phyloP scores from a whole-genome alignment of 2,329 filamentous ascomycete genomes.

The Bimuria novae-zelandiae region DNA sequence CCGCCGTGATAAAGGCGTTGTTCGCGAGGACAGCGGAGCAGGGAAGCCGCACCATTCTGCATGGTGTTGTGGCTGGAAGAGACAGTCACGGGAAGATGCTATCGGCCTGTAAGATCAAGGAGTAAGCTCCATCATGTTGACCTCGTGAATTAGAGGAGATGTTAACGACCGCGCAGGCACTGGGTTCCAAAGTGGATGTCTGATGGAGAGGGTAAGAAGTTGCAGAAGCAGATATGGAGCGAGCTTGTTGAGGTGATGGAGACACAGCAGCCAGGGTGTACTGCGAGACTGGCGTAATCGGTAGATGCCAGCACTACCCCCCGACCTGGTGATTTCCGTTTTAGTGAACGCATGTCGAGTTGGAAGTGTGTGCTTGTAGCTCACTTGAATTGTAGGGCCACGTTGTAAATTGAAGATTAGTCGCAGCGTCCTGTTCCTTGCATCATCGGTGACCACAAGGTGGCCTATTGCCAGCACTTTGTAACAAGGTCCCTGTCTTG shows the following conservation, averaged over 20 bases:
- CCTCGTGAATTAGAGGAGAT: background rate
- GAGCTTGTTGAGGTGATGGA: conserved; percentile 14
- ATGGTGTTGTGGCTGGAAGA: conserved; percentile 35
- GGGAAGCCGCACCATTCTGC: conserved; percentile 46
- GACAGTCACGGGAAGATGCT: conserved; percentile 48
- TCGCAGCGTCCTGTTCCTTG: no score
- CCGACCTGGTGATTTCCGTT: no score
- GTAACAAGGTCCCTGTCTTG: no score
- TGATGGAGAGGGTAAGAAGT: conserved; percentile 5
- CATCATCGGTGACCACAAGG: no score
- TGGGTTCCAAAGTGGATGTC: conserved; percentile 17
- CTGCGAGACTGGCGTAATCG: no score
- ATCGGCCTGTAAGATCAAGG: conserved; percentile 34
- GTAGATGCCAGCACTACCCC: no score
- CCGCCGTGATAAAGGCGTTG: conserved; percentile 15
- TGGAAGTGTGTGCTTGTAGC: no score
- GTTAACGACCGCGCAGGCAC: conserved; percentile 4
- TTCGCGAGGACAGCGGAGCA: conserved; percentile 45
- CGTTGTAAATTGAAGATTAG: no score
- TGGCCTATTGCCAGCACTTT: no score
- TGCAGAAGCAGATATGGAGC: conserved; percentile 17
- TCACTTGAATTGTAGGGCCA: no score
- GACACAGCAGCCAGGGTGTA: conserved; percentile 1
- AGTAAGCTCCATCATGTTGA: conserved; percentile 1
- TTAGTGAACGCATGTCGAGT: no score